Evolutionary conservation across 1,139 yeast genomes (phyloP), one percentile per base, ranked within the genome.

Genomic region (Blastobotrys petasosporus): DNA sequence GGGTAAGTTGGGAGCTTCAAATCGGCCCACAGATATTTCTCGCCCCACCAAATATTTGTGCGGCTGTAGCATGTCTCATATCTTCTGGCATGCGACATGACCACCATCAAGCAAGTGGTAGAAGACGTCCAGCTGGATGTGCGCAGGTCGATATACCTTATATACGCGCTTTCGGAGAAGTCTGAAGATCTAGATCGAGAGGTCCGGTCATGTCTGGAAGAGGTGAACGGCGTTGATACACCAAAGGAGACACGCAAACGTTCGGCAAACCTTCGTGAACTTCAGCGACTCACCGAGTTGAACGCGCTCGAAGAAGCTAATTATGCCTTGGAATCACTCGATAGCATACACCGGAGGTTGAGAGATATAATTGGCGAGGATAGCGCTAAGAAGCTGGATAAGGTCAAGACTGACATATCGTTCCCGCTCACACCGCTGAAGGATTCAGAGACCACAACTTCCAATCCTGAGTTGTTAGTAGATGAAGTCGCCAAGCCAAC

Each of bases 141-240:
- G 33, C 25, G 31, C 20, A 28, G 44, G 36, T 44, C 47, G 30
- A 17, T 44, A 11, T 37, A 15, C 23, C 41, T 44, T 15, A 34
- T 44, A 7, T 34, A 44, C 4, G 31, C 32, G 32, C 41, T 44
- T 1, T 43, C 40, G 34, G 2, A 30, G 12, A 12, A 41, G 38
- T 10, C 40, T 13, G 30, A 28, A 16, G 30, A 20, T 4, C 25
- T 39, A 23, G 12, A 28, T 32, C 16, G 16, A 12, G 39, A 31
- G 33, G 48, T 57, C 32, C 44, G 51, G 35, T 13, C n/a, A 13
- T 16, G 44, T 30, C 41, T 50, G 30, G 32, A 11, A 2, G 39
- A 34, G 13, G 31, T 13, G 9, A 29, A n/a, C 13, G 32, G 28
- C 11, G 37, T 36, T 13, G 28, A n/a, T 20, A 20, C 25, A 20